These are phyloP conservation scores for Sporisorium graminicola DNA, from an alignment of 1,284 basidiomycete species.

Conservation along the genomic window DNA sequence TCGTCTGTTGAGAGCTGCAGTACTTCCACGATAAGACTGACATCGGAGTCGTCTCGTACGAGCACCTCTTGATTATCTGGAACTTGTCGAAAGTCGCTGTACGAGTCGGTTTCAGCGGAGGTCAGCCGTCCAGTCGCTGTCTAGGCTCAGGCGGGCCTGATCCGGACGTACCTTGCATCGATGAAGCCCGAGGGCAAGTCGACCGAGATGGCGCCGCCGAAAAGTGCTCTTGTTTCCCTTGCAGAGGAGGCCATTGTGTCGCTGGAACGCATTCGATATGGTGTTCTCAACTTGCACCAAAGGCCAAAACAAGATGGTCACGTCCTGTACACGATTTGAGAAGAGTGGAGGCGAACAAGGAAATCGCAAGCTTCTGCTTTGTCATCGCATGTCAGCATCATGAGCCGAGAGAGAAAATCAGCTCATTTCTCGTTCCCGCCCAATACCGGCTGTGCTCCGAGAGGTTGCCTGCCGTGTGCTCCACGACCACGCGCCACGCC, in stretches of 20 bases:
- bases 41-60: slow-evolving; percentile 78
- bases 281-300: background rate
- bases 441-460: background rate
- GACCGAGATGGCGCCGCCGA: slow-evolving; percentile 82
- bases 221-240: slow-evolving; percentile 62
- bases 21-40: slow-evolving; percentile 88
- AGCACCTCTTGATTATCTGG: slow-evolving; percentile 98
- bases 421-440: background rate
- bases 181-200: slow-evolving; percentile 76
- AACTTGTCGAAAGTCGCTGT: slow-evolving; percentile 87
- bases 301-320: too few relatives aligned
- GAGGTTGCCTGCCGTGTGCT: background rate
- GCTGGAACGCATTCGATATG: background rate
- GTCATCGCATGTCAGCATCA: slow-evolving; percentile 24
- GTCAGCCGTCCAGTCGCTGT: background rate
- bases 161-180: slow-evolving; percentile 83
- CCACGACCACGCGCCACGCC: background rate
- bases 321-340: background rate
- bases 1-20: slow-evolving; percentile 79
- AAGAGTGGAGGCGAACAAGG: slow-evolving; percentile 4
- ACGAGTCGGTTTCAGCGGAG: background rate
- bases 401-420: background rate
- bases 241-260: slow-evolving; percentile 13
- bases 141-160: background rate
- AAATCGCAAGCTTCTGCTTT: slow-evolving; percentile 1